Evolutionary conservation across 2,329 filamentous ascomycete species (phyloP).

Genomic region (Diaporthe aspalathi): DNA sequence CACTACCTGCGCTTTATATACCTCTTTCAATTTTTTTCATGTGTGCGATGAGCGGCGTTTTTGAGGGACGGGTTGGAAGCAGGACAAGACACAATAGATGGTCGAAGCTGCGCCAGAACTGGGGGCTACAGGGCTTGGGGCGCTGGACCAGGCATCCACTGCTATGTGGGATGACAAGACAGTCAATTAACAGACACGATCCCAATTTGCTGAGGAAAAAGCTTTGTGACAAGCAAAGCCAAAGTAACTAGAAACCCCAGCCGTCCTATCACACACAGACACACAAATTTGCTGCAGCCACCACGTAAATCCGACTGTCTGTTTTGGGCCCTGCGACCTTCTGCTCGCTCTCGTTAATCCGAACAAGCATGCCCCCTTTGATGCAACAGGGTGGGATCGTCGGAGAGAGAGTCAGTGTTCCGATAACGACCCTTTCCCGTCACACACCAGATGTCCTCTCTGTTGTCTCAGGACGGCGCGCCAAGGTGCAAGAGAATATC

Average conservation of each 20-base stretch:
- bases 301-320: background rate
- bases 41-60: conserved; percentile 11
- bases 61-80: background rate
- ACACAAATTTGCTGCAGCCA: background rate
- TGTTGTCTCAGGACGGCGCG: conserved; percentile 32
- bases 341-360: conserved; percentile 1
- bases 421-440: background rate
- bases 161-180: background rate
- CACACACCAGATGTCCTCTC: background rate
- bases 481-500: conserved; percentile 35
- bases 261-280: conserved; percentile 9
- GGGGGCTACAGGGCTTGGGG: conserved; percentile 2
- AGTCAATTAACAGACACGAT: background rate
- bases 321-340: background rate
- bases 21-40: background rate
- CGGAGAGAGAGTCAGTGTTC: background rate
- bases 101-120: conserved; percentile 5
- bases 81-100: conserved; percentile 11
- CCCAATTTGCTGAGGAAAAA: background rate
- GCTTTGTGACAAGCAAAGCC: conserved; percentile 1
- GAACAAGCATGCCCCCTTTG: background rate
- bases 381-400: background rate
- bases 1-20: conserved; percentile 20
- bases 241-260: background rate
- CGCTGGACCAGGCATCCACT: background rate